A percentile compares a stretch with the other conserved stretches of the same genome.
Conservation (phyloP, 371 early-diverging fungal species). For the Vairimorpha necatrix region DNA sequence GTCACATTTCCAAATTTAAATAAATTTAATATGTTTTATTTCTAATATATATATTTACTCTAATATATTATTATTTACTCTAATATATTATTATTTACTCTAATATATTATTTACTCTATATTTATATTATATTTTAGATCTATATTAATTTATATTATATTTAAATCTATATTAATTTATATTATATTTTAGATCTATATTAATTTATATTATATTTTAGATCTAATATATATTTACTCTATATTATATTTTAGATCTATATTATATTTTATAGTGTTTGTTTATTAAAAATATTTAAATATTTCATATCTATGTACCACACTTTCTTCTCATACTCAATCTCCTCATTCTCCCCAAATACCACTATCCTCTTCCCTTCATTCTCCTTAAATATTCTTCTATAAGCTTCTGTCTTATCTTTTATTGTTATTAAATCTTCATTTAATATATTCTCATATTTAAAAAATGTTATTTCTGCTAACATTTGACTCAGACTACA, state of each 20-base stretch:
- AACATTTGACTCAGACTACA: constrained; percentile 14
- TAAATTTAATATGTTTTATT: too few relatives aligned
- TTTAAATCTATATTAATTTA: too few relatives aligned
- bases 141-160: too few relatives aligned
- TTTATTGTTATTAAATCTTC: not conserved
- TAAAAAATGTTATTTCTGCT: constrained; percentile 37
- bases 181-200: too few relatives aligned
- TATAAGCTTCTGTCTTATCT: not conserved
- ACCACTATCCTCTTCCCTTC: constrained; percentile 7
- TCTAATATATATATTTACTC: too few relatives aligned
- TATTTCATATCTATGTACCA: constrained; percentile 1
- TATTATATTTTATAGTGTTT: not conserved
- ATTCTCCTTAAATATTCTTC: not conserved
- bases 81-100: too few relatives aligned
- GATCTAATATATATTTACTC: not conserved
- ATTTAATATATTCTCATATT: constrained; percentile 4
- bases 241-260: not conserved
- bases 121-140: too few relatives aligned
- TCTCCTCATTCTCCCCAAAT: constrained; percentile 4
- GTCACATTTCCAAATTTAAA: too few relatives aligned
- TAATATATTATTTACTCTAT: too few relatives aligned
- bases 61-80: too few relatives aligned
- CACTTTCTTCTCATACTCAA: not conserved
- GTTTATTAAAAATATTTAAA: constrained; percentile 4
- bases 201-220: too few relatives aligned